Evolutionary conservation across 169 alveolate genomes (phyloP), one percentile per base, ranked within the genome.

Genomic region (Eimeria sp.): DNA sequence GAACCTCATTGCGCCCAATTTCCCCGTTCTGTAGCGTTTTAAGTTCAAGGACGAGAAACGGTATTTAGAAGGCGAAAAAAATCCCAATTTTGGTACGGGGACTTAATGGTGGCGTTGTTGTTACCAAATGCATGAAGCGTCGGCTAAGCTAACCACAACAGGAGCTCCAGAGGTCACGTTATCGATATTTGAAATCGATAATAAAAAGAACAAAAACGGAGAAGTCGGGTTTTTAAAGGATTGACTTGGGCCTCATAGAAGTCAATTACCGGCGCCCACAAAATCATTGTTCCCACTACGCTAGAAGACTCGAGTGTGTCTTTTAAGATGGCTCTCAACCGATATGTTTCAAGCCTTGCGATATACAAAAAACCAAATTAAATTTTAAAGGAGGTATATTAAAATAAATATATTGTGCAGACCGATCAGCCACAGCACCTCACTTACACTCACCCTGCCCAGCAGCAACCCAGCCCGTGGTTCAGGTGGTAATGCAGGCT

Each of bases 371-470:
- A 10, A 2, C 30, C 1, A 30, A 67, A 13, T 7, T 10, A 4
- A 67, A 67, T 67, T 67, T 67, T 67, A 67, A 67, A 67, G 40
- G 0, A 27, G 78, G 20, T 5, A 67, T 67, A 27, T 27, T 67
- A 30, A 67, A 67, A 67, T 67, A 27, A 27, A 27, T 7, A 30
- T 5, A 10, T 22, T 6, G 5, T 30, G 49, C 78, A 67, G 11
- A 67, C 40, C 25, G 78, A 67, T 67, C 78, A 67, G 78, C 18
- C 45, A 65, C 75, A 30, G 78, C 78, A 67, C 78, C 27, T 67
- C 78, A 4, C 49, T 67, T 47, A n/a, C 78, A 67, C 78, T 67
- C 45, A 67, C 78, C 78, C 78, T 67, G 22, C 78, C 78, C 78
- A 67, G 13, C 73, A 63, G 73, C 40, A 11, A 47, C 49, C 78